Base-by-base conservation (phyloP, 2,329 filamentous ascomycete species). In the Eutypa lata region DNA sequence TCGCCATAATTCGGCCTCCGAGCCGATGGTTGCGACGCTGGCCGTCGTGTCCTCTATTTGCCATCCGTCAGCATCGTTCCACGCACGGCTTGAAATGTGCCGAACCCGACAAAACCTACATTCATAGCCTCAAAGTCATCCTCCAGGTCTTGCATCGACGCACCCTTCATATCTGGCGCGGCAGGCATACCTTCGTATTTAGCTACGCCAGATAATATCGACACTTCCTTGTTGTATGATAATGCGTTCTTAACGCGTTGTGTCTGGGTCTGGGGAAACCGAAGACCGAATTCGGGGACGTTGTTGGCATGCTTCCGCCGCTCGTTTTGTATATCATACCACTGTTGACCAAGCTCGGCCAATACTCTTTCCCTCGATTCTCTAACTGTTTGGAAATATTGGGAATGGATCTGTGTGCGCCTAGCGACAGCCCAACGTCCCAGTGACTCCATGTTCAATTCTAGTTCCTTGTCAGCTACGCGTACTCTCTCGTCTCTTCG, bases 181-280 rank as follows among this genome's bases (percentile, higher is more conserved):
- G 93, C 92, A 35, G 94, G 94, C 72, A 99, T 99, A 22, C 94
- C 94, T 65, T 96, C 87, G 68, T 97, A 92, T 73, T 97, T 97
- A 35, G 93, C 92, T 49, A 97, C 80, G 37, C 93, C 93, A 6
- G 92, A 87, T 53, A 99, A 76, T 26, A 97, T 84, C 0, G 92
- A 96, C 4, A 99, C 92, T 69, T 99, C 94, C 59, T 88, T 89
- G 69, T 96, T 97, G 75, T 97, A 97, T 46, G 92, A 89, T 48
- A 91, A 82, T 61, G 96, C 92, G 57, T 97, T 89, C 56, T 84
- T 81, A 55, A 96, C 82, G 64, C 93, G 90, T 63, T 92, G 87
- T 26, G 86, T 82, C 56, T 86, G 84, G 57, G 87, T 86, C 48
- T 87, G 83, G 7, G 91, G 89, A 66, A 95, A 95, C 50, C 88